Conservation (phyloP, 257 asterid species). For the Parsonsia alboflavescens region DNA sequence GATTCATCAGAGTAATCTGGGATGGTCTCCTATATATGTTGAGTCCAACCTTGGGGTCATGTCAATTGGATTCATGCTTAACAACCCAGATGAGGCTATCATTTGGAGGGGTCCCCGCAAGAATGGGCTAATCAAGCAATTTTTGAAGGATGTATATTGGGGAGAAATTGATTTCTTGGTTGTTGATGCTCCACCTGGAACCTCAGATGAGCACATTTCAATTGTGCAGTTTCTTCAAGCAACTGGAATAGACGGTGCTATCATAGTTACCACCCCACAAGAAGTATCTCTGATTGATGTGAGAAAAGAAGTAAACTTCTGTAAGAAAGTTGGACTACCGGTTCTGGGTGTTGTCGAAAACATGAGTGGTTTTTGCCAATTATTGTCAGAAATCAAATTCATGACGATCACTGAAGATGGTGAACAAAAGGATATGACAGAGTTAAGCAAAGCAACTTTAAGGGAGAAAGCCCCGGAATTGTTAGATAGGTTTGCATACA, state of each 20-base stretch:
- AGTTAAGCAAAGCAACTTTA: slow-evolving; percentile 42
- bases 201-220: slow-evolving; percentile 89
- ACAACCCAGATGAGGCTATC: slow-evolving; percentile 58
- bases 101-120: slow-evolving; percentile 93
- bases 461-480: slow-evolving; percentile 68
- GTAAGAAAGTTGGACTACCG: slow-evolving; percentile 65
- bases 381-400: slow-evolving; percentile 53
- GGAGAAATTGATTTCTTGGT: slow-evolving; percentile 86
- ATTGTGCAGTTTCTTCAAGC: slow-evolving; percentile 80
- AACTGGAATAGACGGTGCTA: slow-evolving; percentile 81
- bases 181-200: slow-evolving; percentile 96
- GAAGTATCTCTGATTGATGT: slow-evolving; percentile 88
- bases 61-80: slow-evolving; percentile 63
- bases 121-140: slow-evolving; percentile 71
- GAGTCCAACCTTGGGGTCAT: slow-evolving; percentile 89
- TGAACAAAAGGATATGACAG: slow-evolving; percentile 58
- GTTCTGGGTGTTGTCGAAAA: slow-evolving; percentile 92
- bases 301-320: slow-evolving; percentile 85
- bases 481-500: slow-evolving; percentile 48
- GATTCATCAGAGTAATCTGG: slow-evolving; percentile 68
- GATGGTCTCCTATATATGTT: slow-evolving; percentile 86
- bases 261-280: slow-evolving; percentile 89
- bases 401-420: slow-evolving; percentile 36
- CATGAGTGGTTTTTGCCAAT: slow-evolving; percentile 83
- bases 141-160: slow-evolving; percentile 79